Conservation (phyloP, 306 rosid species). For the Luffa acutangula region DNA sequence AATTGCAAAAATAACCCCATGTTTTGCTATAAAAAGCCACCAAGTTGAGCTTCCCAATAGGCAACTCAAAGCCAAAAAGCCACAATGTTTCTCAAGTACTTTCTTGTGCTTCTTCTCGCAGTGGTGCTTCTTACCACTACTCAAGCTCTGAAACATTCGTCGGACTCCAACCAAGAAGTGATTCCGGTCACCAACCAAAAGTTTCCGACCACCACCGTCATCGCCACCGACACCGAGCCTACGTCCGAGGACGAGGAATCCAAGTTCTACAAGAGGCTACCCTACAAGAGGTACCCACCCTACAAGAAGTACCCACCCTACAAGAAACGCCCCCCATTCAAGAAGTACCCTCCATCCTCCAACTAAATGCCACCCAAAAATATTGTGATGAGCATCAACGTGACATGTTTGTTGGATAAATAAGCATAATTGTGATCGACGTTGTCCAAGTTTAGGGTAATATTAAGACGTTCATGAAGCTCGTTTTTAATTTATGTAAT, state of each 20-base stretch:
- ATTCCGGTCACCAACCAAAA: not conserved
- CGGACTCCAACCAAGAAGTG: not conserved
- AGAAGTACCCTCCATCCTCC: not conserved
- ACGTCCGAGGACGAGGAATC: not conserved
- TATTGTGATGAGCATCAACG: not conserved
- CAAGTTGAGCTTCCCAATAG: not conserved
- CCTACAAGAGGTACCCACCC: not conserved
- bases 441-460: not conserved
- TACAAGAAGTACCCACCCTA: not conserved
- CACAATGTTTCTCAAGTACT: not conserved
- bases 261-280: not conserved
- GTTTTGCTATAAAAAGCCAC: not conserved
- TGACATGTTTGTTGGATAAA: not conserved
- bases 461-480: not conserved
- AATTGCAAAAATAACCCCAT: not conserved
- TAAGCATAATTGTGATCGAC: not conserved
- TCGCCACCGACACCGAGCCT: not conserved
- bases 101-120: not conserved
- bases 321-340: not conserved
- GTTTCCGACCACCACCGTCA: not conserved
- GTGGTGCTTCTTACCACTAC: constrained; percentile 1
- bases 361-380: not conserved
- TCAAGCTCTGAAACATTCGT: not conserved
- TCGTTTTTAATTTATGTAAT: not conserved
- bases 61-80: not conserved